Evolutionary conservation across 352 stramenopile genomes (phyloP), one percentile per base, ranked within the genome.

Genomic region (Phytophthora pini): DNA sequence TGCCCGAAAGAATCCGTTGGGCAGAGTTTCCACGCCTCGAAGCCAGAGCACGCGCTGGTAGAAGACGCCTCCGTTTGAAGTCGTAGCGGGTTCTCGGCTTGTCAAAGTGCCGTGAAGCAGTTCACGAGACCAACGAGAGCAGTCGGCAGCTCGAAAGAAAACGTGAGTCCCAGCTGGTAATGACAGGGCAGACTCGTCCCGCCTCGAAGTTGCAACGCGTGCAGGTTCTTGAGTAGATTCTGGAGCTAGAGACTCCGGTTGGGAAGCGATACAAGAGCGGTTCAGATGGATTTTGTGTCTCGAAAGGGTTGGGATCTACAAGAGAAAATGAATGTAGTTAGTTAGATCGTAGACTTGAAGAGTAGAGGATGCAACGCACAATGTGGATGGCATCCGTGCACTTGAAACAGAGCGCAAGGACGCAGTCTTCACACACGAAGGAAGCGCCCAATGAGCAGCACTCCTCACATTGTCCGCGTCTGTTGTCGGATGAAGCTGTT

Each of bases 361-460:
- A 13, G 10, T 38, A 8, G 13, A 9, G 7, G 40, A 17, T 4
- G n/a, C 27, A 22, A 77, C 79, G 39, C 74, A 93, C 85, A 22
- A 93, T 90, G 55, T 93, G 85, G 32, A 93, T 89, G 54, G 85
- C 85, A 52, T 93, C 82, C 2, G 78, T 74, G 62, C 85, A 93
- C 34, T 56, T 62, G 47, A 83, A 87, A 67, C 85, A 93, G 1
- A 93, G 61, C 13, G 50, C 52, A 13, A 79, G 70, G 4, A 10
- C 40, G 58, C 85, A 93, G 17, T 92, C 76, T 24, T 49, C 26
- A 45, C 85, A 93, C 12, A 12, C 22, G 10, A 89, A 80, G 6
- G 32, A 15, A 20, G 50, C 59, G 0, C 0, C 3, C 3, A 74
- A 73, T 17, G 60, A 46, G n/a, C 40, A 56, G 56, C 85, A 93